phyloP scores from a whole-genome alignment of 345 rosid species.

The Gossypium mustelinum region DNA sequence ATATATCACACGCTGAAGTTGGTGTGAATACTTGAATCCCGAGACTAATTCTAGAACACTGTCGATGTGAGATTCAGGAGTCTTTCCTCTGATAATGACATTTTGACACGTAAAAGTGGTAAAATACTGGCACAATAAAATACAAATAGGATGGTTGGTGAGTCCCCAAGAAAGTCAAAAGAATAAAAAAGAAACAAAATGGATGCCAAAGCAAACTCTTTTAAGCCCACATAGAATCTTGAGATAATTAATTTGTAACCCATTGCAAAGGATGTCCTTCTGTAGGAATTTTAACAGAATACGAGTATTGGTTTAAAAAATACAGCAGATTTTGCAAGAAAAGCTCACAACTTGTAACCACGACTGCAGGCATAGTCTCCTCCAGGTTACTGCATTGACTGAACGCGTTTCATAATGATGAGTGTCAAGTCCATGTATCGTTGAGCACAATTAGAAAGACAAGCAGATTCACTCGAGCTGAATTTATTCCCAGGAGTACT shows the following conservation, averaged over 20 bases:
- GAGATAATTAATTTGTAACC: not conserved
- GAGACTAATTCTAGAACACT: no score
- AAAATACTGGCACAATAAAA: not conserved
- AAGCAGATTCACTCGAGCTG: conserved; percentile 81
- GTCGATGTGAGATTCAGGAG: no score
- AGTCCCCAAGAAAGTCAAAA: not conserved
- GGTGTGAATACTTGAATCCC: no score
- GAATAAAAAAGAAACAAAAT: not conserved
- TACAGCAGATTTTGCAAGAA: not conserved
- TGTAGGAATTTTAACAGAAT: not conserved
- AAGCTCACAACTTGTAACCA: conserved; percentile 12
- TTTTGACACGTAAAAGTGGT: not conserved
- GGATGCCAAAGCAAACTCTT: not conserved
- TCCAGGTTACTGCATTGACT: conserved; percentile 49
- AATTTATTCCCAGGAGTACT: conserved; percentile 84
- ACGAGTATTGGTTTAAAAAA: not conserved
- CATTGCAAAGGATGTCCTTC: not conserved
- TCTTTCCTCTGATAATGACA: no score
- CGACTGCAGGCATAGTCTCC: not conserved
- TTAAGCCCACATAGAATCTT: not conserved
- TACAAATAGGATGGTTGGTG: not conserved
- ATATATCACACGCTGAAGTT: no score
- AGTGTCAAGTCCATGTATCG: conserved; percentile 79
- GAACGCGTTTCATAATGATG: conserved; percentile 76
- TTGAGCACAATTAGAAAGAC: conserved; percentile 72